phyloP scores from a whole-genome alignment of 129 eudicot species.

The Cynara cardunculus region DNA sequence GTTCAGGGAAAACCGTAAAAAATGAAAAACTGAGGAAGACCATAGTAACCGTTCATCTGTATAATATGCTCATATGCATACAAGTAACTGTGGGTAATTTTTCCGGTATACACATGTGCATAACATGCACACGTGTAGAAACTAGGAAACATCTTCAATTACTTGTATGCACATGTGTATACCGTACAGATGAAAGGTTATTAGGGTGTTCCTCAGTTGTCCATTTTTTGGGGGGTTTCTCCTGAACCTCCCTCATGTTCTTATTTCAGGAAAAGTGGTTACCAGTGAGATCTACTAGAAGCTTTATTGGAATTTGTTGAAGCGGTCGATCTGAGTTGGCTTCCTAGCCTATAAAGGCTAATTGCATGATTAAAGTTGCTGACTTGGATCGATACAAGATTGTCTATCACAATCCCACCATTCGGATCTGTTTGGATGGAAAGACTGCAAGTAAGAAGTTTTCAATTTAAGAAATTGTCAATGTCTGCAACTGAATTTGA shows the following conservation, averaged over 20 bases:
- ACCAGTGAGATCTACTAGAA: constrained; percentile 87
- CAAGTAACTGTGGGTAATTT: too few species aligned
- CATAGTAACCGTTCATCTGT: too few species aligned
- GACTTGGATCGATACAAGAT: constrained; percentile 60
- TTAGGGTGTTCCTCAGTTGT: too few species aligned
- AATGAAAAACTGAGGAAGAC: too few species aligned
- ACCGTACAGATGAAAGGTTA: too few species aligned
- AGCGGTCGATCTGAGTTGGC: constrained; percentile 69
- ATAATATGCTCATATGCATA: too few species aligned
- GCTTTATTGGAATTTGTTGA: constrained; percentile 70
- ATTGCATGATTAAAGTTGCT: constrained; percentile 60
- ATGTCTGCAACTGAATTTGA: not conserved
- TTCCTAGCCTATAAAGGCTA: constrained; percentile 63
- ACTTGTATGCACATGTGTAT: too few species aligned
- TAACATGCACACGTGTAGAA: too few species aligned
- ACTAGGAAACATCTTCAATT: too few species aligned
- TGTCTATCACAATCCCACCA: constrained; percentile 64
- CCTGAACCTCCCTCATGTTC: not conserved
- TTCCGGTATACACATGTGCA: too few species aligned
- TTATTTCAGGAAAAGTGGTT: constrained; percentile 11
- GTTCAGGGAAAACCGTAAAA: too few species aligned
- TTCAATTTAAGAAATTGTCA: not conserved
- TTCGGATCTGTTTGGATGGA: constrained; percentile 66
- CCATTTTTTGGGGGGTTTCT: too few species aligned
- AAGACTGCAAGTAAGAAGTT: constrained; percentile 46